Evolutionary conservation across 1,284 basidiomycete genomes (phyloP).

Genomic region (Ustilago sp.): DNA sequence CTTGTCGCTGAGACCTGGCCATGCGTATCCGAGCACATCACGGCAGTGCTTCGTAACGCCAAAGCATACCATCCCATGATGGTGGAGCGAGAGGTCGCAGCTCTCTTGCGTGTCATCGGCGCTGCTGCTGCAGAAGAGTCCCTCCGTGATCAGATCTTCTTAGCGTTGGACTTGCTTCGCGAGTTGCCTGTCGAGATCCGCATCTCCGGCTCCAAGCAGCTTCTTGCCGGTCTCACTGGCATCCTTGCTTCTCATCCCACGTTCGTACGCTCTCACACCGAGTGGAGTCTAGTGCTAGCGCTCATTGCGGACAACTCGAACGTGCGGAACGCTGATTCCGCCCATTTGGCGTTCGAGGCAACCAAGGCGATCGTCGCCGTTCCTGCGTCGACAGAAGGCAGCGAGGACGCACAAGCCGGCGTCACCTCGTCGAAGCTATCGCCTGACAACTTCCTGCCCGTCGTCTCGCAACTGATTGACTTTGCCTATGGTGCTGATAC

Average conservation of each 20-base stretch:
- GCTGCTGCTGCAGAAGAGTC: constrained; percentile 28
- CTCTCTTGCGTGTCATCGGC: constrained; percentile 52
- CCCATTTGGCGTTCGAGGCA: constrained; percentile 80
- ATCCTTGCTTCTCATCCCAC: constrained; percentile 81
- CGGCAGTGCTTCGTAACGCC: constrained; percentile 81
- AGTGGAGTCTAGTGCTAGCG: constrained; percentile 93
- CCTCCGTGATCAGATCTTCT: constrained; percentile 89
- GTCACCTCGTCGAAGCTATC: constrained; percentile 71
- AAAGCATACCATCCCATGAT: constrained; percentile 86
- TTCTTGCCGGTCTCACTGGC: constrained; percentile 83
- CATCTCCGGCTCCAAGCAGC: constrained; percentile 88
- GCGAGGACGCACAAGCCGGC: constrained; percentile 71
- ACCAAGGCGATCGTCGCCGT: constrained; percentile 25
- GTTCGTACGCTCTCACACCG: constrained; percentile 74
- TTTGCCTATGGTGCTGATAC: constrained; percentile 74
- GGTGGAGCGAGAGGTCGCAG: constrained; percentile 94
- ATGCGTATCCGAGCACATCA: constrained; percentile 89
- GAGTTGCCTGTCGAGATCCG: constrained; percentile 81
- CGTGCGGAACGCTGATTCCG: constrained; percentile 86
- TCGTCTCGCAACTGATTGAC: constrained; percentile 85
- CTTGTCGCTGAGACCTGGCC: constrained; percentile 91
- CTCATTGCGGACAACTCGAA: constrained; percentile 81
- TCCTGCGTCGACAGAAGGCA: constrained; percentile 68
- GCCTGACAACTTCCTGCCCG: constrained; percentile 82
- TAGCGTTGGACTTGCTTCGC: constrained; percentile 89